Evolutionary conservation across 1,284 basidiomycete species (phyloP).

Genomic region (Leccinum cinnamomeum): DNA sequence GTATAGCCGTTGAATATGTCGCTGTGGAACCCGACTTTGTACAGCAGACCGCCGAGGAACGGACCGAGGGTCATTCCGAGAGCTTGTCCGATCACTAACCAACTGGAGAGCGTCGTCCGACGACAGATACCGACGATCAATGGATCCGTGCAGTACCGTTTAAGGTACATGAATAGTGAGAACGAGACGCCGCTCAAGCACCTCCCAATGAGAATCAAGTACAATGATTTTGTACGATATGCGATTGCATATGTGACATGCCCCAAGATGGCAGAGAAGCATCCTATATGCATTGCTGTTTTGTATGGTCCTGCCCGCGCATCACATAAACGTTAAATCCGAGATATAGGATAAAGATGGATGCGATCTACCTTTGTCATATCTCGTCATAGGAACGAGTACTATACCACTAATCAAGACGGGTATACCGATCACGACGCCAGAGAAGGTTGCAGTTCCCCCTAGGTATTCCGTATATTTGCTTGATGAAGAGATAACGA

Average conservation of each 20-base stretch:
- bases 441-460: slow-evolving; percentile 65
- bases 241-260: slow-evolving; percentile 47
- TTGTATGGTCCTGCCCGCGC: slow-evolving; percentile 50
- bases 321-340: slow-evolving; percentile 4
- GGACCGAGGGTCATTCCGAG: slow-evolving; percentile 66
- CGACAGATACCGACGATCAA: slow-evolving; percentile 64
- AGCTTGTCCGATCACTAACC: slow-evolving; percentile 63
- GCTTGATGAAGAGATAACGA: slow-evolving; percentile 65
- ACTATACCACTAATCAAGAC: slow-evolving; percentile 40
- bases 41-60: slow-evolving; percentile 65
- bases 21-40: slow-evolving; percentile 54
- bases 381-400: slow-evolving; percentile 56
- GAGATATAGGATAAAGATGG: not conserved
- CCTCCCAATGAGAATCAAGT: slow-evolving; percentile 50
- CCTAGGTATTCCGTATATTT: slow-evolving; percentile 62
- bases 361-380: slow-evolving; percentile 50
- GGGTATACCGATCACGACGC: slow-evolving; percentile 66
- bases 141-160: slow-evolving; percentile 65
- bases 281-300: slow-evolving; percentile 45
- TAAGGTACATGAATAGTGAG: slow-evolving; percentile 51
- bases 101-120: slow-evolving; percentile 63
- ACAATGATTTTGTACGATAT: slow-evolving; percentile 46
- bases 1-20: slow-evolving; percentile 62
- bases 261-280: slow-evolving; percentile 42
- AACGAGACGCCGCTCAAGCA: slow-evolving; percentile 47